Base-by-base conservation (phyloP, 2,329 filamentous ascomycete species). In the Calonectria pseudoreteaudii region DNA sequence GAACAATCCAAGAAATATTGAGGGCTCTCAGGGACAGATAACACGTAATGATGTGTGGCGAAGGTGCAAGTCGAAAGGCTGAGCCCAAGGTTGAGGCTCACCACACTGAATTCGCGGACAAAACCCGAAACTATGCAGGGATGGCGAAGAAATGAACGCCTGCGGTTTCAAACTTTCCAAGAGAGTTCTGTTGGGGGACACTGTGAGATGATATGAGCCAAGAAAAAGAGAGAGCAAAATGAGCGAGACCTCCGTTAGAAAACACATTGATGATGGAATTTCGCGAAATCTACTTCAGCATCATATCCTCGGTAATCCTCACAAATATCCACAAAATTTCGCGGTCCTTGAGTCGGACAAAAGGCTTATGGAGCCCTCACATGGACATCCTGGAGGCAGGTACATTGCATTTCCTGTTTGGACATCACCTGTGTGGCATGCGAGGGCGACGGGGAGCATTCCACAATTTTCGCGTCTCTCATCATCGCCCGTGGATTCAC, bases 291-390 rank as follows among this genome's bases (percentile, higher is more conserved):
- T 7, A 11, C 50, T 47, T 23, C 44, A 64, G 34, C 44, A 34
- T 16, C 58, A 38, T 58, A 73, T 66, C 60, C 66, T 73, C 71
- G 71, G 71, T 38, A 56, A 72, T 60, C 30, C 41, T 66, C 30
- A 20, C 23, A 34, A 31, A 47, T 47, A 58, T 66, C 58, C 38
- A 67, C 66, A 58, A 66, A 64, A 30, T 56, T 65, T 47, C 36
- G 60, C 34, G 28, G 49, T 52, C 26, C 30, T 53, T 30, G 34
- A 28, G 58, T 58, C 56, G 58, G 50, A 68, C 49, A 62, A 50
- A 50, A 64, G 28, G 38, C 56, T 38, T 31, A 58, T 34, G 28
- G 49, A 52, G 49, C 58, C 26, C 28, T 56, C 41, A 20, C 28
- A 11, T 52, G 52, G 30, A 36, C 38, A 64, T 20, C 49, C 23